Evolutionary conservation across 345 rosid genomes (phyloP).

Genomic region (Hibiscus mutabilis): DNA sequence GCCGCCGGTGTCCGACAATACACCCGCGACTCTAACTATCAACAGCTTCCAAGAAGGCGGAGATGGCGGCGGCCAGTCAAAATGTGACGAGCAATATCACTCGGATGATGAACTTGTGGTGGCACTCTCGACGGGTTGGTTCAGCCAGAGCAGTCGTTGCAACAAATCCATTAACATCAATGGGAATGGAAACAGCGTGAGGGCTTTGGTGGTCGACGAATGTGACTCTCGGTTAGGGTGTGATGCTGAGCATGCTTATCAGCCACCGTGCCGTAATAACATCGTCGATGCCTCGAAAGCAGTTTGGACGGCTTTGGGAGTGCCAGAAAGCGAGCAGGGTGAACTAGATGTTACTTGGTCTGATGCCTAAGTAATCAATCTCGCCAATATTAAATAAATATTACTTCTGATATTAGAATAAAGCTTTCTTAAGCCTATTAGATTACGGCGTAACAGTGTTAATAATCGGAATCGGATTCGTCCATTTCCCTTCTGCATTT

Average conservation of each 20-base stretch:
- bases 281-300: slow-evolving; percentile 9
- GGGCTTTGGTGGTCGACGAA: slow-evolving; percentile 8
- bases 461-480: not conserved
- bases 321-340: not conserved
- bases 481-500: too few species aligned
- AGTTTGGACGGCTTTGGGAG: slow-evolving; percentile 9
- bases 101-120: not conserved
- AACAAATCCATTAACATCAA: not conserved
- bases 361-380: not conserved
- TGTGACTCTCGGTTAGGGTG: not conserved
- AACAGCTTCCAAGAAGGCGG: slow-evolving; percentile 2
- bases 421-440: not conserved
- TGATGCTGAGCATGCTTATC: not conserved
- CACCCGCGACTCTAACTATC: not conserved
- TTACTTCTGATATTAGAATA: not conserved
- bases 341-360: slow-evolving; percentile 6
- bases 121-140: slow-evolving; percentile 4
- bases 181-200: not conserved
- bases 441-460: not conserved
- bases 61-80: not conserved
- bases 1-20: slow-evolving; percentile 1
- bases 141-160: slow-evolving; percentile 2
- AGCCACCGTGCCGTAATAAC: slow-evolving; percentile 1
- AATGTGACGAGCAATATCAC: not conserved
- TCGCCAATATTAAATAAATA: not conserved